Evolutionary conservation across 352 stramenopile species (phyloP).

Genomic region (Peronospora tabacina): DNA sequence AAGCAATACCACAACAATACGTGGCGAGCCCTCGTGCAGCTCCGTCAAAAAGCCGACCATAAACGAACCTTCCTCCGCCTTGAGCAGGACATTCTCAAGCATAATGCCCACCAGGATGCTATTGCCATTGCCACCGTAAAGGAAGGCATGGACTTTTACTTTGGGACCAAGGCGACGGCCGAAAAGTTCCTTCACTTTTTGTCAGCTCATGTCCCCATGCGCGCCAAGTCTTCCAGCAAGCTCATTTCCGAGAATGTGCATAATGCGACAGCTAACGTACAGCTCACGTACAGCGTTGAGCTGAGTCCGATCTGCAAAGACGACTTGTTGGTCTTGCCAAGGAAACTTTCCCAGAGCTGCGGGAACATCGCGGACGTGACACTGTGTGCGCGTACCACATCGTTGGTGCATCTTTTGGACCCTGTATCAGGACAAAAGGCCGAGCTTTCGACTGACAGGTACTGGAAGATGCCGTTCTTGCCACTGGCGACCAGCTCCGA

Average conservation of each 20-base stretch:
- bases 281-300: conserved; percentile 65
- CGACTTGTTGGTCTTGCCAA: conserved; percentile 56
- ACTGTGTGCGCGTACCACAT: conserved; percentile 54
- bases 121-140: conserved; percentile 56
- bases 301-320: conserved; percentile 69
- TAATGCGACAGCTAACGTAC: conserved; percentile 54
- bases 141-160: conserved; percentile 81
- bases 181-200: conserved; percentile 66
- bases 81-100: conserved; percentile 71
- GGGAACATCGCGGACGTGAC: conserved; percentile 60
- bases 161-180: conserved; percentile 41
- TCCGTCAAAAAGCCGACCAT: conserved; percentile 67
- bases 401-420: conserved; percentile 57
- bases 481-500: conserved; percentile 47
- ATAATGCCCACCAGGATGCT: conserved; percentile 52
- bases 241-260: conserved; percentile 67
- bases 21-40: conserved; percentile 63
- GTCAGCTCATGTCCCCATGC: conserved; percentile 49
- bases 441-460: conserved; percentile 54
- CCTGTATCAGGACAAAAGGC: conserved; percentile 44
- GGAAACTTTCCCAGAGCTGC: conserved; percentile 48
- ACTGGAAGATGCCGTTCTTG: conserved; percentile 63
- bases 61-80: conserved; percentile 68
- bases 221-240: conserved; percentile 63
- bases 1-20: conserved; percentile 66